Base-by-base conservation (phyloP, 345 rosid species). In the Dimocarpus longan region DNA sequence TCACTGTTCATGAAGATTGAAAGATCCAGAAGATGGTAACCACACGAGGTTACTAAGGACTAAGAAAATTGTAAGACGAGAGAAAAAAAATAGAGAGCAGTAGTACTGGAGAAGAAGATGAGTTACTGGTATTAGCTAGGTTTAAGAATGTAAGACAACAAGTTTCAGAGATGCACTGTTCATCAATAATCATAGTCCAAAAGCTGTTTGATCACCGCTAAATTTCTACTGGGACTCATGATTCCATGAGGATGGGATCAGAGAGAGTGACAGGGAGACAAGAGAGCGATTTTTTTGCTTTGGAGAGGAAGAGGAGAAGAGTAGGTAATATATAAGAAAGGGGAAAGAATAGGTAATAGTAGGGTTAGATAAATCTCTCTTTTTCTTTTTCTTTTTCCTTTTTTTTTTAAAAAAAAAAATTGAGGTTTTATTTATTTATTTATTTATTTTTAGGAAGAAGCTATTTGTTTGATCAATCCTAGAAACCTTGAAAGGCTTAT, bases 401-500 rank as follows among this genome's bases (percentile, higher is more conserved):
- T 70, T 71, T 26, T 13, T 22, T 42, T 4, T 2, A 0, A 46
- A n/a, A n/a, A n/a, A n/a, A n/a, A n/a, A n/a, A 46, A 46, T 46
- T 7, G 10, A 46, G 52, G 52, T 13, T 15, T 42, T 4, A 0
- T 3, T 65, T 16, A 42, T 21, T 24, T 1, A 19, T 12, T 48
- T 56, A 32, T 72, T 6, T 22, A 3, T 44, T 21, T 26, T 57
- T 57, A n/a, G 3, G 8, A 18, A 57, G 9, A 57, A 8, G 10
- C 7, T 39, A 28, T 54, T 73, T 76, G 62, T 81, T 75, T 79
- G 77, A 81, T 79, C 74, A 82, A 81, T 76, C 83, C 88, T 79
- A 83, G 82, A 85, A 81, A 75, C 66, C 78, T 80, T 80, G 76
- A 80, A 84, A 86, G 83, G 84, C 50, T 71, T 65, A 75, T 84